phyloP scores from a whole-genome alignment of 495 filamentous ascomycete species.

The Lophiotrema nucula region DNA sequence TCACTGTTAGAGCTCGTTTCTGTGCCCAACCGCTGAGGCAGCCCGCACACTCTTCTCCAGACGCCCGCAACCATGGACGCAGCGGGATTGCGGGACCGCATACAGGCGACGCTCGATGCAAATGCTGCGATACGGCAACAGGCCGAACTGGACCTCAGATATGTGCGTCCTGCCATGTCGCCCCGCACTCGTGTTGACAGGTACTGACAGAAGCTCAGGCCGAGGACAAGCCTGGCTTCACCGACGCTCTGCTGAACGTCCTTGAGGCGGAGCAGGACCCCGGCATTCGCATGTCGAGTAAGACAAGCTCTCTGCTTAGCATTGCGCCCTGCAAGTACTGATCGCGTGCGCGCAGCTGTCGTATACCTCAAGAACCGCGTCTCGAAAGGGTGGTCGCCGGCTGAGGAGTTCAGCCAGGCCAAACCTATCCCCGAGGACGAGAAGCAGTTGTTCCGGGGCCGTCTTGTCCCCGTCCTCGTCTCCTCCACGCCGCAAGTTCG shows the following conservation, averaged over 20 bases:
- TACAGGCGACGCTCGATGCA: conserved; percentile 79
- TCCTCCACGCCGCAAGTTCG: conserved; percentile 76
- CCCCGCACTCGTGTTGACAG: conserved; percentile 6
- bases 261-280: conserved; percentile 81
- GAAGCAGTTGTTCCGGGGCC: conserved; percentile 80
- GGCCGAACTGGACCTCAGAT: conserved; percentile 90
- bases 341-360: conserved; percentile 60
- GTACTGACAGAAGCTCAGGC: conserved; percentile 57
- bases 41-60: neutral
- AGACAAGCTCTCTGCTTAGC: too few relatives aligned
- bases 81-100: conserved; percentile 77
- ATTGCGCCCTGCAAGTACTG: conserved; percentile 14
- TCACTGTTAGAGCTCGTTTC: neutral
- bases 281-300: conserved; percentile 84
- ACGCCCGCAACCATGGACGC: conserved; percentile 67
- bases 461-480: conserved; percentile 83
- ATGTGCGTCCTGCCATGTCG: conserved; percentile 57
- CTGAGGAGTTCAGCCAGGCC: conserved; percentile 65
- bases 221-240: conserved; percentile 85
- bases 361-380: conserved; percentile 98
- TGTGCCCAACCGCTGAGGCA: neutral
- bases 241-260: conserved; percentile 86
- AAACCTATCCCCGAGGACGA: conserved; percentile 81
- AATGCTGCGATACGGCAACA: conserved; percentile 81
- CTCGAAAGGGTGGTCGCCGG: conserved; percentile 79